Evolutionary conservation across 441 rosid genomes (phyloP).

Genomic region (Adansonia gregorii): DNA sequence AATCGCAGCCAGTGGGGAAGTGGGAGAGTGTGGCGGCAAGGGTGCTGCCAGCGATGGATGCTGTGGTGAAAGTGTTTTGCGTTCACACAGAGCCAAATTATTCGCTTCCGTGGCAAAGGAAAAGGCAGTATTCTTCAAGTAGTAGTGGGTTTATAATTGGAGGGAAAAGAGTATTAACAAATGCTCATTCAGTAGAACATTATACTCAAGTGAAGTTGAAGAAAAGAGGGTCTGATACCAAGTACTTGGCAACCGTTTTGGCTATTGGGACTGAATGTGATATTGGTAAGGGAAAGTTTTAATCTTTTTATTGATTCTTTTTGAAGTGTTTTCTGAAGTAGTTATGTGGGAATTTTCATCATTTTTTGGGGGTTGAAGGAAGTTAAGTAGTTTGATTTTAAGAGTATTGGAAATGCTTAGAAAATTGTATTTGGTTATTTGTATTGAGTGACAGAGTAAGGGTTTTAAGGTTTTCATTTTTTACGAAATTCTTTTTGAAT

Average conservation of each 20-base stretch:
- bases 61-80: slow-evolving; percentile 91
- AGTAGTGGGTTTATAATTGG: slow-evolving; percentile 83
- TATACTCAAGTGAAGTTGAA: slow-evolving; percentile 88
- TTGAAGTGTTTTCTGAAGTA: neutral
- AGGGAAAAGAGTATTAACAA: slow-evolving; percentile 83
- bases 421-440: neutral
- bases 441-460: neutral
- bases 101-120: slow-evolving; percentile 94
- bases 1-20: slow-evolving; percentile 44
- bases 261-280: slow-evolving; percentile 96
- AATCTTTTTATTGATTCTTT: neutral
- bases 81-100: slow-evolving; percentile 93
- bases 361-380: neutral
- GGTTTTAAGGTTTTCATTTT: neutral
- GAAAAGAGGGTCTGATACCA: slow-evolving; percentile 86
- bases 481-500: neutral
- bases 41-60: slow-evolving; percentile 80
- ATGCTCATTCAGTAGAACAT: slow-evolving; percentile 96
- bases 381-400: neutral
- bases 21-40: slow-evolving; percentile 54
- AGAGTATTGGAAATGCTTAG: neutral
- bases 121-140: slow-evolving; percentile 85
- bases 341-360: neutral
- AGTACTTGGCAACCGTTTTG: slow-evolving; percentile 83
- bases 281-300: slow-evolving; percentile 55